A percentile compares a stretch with the other conserved stretches of the same genome.
These are phyloP conservation scores for Podaxis sp. DNA, from an alignment of 768 basidiomycete genomes.

Conservation along the genomic window DNA sequence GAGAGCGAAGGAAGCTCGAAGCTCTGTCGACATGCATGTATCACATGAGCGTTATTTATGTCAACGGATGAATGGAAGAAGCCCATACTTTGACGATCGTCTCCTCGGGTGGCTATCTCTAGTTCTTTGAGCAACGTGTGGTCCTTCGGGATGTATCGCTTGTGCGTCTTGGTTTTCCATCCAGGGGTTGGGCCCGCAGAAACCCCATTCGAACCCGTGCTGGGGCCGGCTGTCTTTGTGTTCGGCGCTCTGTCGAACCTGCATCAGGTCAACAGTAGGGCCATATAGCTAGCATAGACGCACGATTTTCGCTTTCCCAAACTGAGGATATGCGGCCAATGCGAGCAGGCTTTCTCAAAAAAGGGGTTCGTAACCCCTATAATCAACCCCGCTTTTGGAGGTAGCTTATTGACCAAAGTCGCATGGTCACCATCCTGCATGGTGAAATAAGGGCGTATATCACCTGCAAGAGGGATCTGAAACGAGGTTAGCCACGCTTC, in stretches of 20 bases:
- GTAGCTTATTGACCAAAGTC: constrained; percentile 74
- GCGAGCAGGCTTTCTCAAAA: constrained; percentile 73
- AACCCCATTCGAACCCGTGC: constrained; percentile 26
- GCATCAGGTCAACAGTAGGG: background rate
- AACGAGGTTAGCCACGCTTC: constrained; percentile 1
- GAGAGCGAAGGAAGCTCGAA: constrained; percentile 63
- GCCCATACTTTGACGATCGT: constrained; percentile 48
- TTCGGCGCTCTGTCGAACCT: background rate
- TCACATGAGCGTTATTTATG: background rate
- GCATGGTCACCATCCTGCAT: constrained; percentile 90
- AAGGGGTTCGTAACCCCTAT: constrained; percentile 90
- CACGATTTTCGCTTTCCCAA: constrained; percentile 54
- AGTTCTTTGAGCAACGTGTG: constrained; percentile 67
- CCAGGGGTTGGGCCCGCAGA: constrained; percentile 62
- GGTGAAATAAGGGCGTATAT: constrained; percentile 93
- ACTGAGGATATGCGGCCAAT: constrained; percentile 86
- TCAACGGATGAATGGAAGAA: constrained; percentile 11
- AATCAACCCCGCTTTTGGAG: constrained; percentile 74
- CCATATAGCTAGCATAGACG: constrained; percentile 20
- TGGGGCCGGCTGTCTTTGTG: constrained; percentile 7
- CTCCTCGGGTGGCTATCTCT: constrained; percentile 57
- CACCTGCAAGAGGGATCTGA: constrained; percentile 80
- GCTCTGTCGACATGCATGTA: constrained; percentile 35
- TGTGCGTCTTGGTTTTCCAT: constrained; percentile 79
- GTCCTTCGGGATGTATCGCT: constrained; percentile 85